These are phyloP conservation scores for Amaranthus tricolor DNA, from an alignment of 179 eudicot species.

Conservation along the genomic window DNA sequence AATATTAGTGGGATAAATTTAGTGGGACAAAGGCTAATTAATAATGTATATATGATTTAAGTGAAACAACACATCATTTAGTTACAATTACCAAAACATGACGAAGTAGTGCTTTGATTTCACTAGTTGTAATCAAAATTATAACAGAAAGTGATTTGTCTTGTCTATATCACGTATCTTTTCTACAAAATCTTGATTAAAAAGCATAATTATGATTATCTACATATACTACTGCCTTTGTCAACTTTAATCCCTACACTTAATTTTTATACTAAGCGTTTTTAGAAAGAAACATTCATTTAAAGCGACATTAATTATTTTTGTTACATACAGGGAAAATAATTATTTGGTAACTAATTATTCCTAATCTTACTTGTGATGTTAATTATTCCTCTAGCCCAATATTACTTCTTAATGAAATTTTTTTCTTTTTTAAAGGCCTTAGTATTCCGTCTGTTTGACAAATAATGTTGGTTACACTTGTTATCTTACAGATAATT, in stretches of 20 bases:
- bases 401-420: no score
- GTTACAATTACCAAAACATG: neutral
- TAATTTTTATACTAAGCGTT: neutral
- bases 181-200: slow-evolving; percentile 19
- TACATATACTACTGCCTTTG: neutral
- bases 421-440: no score
- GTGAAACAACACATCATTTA: neutral
- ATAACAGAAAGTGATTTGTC: slow-evolving; percentile 26
- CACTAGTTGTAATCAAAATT: neutral
- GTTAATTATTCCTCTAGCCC: no score
- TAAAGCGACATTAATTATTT: neutral
- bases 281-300: neutral
- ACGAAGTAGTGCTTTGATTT: neutral
- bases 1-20: no score
- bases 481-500: no score
- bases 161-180: slow-evolving; percentile 1
- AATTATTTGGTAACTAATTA: no score
- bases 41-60: no score
- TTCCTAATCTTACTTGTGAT: no score
- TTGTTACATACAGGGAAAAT: no score
- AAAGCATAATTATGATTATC: slow-evolving; percentile 1
- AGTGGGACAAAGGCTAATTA: no score
- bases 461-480: no score
- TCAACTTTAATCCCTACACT: neutral
- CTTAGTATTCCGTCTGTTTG: no score